Conservation (phyloP, 306 rosid genomes). For the Cucumis melo region DNA sequence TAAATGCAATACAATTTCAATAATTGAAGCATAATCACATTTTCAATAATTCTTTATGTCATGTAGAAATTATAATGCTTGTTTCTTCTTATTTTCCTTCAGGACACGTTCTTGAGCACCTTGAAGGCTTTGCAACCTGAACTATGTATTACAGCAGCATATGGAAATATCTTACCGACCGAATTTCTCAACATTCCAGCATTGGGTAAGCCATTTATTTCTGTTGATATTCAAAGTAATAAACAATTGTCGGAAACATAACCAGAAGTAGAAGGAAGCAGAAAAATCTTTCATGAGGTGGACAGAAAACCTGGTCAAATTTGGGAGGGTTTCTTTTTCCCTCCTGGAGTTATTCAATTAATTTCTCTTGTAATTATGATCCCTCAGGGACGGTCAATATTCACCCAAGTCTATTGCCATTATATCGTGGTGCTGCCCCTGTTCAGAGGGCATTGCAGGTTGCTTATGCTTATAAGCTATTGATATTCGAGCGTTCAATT, state of each 20-base stretch:
- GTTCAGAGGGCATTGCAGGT: conserved; percentile 97
- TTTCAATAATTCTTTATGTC: too few species aligned
- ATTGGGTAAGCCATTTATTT: conserved; percentile 33
- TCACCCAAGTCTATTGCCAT: conserved; percentile 81
- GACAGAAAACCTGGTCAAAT: neutral
- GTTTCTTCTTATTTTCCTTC: conserved; percentile 5
- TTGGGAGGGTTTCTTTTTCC: neutral
- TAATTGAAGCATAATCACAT: too few species aligned
- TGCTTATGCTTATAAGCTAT: neutral
- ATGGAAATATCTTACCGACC: conserved; percentile 45
- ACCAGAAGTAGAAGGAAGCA: neutral
- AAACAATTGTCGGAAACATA: neutral
- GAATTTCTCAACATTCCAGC: conserved; percentile 37
- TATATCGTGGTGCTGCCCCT: conserved; percentile 93
- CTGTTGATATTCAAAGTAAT: neutral
- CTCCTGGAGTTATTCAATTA: neutral
- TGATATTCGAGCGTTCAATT: neutral
- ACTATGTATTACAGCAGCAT: conserved; percentile 56
- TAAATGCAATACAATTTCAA: too few species aligned
- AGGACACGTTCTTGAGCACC: conserved; percentile 60
- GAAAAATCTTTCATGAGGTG: neutral
- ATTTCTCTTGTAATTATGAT: neutral
- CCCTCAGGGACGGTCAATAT: conserved; percentile 76
- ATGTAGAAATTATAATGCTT: neutral
- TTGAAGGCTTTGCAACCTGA: conserved; percentile 67